A percentile compares a stretch with the other conserved stretches of the same genome.
Evolutionary conservation across 805 yeast species (phyloP).

Genomic region (Suhomyces vadensis): DNA sequence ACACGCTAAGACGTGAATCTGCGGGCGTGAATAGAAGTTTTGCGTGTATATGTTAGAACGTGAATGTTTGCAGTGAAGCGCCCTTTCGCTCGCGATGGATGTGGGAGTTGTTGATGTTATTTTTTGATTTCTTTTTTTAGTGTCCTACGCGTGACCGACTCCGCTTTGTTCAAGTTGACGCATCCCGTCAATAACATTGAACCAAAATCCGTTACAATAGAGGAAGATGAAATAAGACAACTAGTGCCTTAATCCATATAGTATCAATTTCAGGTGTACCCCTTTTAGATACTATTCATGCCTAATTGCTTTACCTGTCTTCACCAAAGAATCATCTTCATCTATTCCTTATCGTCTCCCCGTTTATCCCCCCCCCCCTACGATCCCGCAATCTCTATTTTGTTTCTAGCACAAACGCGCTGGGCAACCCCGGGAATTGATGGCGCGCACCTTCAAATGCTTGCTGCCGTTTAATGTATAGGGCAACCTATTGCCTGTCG

Average conservation of each 20-base stretch:
- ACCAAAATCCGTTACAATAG: neutral
- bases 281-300: neutral
- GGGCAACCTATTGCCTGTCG: too few relatives aligned
- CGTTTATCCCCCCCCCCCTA: neutral
- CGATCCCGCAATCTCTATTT: neutral
- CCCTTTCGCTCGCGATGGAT: constrained; percentile 1
- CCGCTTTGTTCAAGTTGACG: constrained; percentile 1
- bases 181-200: constrained; percentile 1
- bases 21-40: neutral
- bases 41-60: neutral
- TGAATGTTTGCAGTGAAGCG: neutral
- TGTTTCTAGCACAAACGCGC: constrained; percentile 2
- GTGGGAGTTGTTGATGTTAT: neutral
- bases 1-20: constrained; percentile 1
- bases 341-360: neutral
- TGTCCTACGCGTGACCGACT: constrained; percentile 1
- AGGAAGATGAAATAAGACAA: neutral
- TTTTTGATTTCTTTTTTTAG: neutral
- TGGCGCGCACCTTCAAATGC: neutral
- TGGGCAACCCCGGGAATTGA: neutral
- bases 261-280: neutral
- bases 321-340: neutral
- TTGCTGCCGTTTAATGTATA: too few relatives aligned
- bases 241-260: neutral
- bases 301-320: neutral